These are phyloP conservation scores for Dothideomycetes sp. DNA, from an alignment of 2,329 filamentous ascomycete species.

Conservation along the genomic window DNA sequence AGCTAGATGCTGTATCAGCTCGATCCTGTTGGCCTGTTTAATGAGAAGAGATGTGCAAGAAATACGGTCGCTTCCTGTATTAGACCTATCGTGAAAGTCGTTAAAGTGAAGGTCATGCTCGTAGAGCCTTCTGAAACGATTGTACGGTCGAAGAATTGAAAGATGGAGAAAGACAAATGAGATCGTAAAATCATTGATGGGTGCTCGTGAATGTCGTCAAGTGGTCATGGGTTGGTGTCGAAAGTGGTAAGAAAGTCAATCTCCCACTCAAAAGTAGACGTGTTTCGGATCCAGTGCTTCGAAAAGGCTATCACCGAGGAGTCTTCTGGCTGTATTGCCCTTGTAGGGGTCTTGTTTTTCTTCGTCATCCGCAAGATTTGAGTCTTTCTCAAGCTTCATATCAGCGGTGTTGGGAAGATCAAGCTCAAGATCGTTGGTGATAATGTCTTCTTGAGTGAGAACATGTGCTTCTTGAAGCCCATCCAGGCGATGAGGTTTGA, in stretches of 20 bases:
- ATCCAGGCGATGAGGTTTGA: conserved; percentile 33
- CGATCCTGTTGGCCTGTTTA: no score
- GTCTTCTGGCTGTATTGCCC: conserved; percentile 12
- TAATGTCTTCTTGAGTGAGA: conserved; percentile 1
- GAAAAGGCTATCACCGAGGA: conserved; percentile 20
- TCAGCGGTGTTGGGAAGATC: conserved; percentile 9
- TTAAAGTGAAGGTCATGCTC: no score
- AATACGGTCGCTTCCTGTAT: no score
- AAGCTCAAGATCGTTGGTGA: conserved; percentile 7
- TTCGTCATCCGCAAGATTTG: conserved; percentile 18
- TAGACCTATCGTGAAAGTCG: no score
- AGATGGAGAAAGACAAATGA: no score
- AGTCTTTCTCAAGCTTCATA: conserved; percentile 12
- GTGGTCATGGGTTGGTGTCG: neutral
- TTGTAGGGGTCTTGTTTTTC: conserved; percentile 16
- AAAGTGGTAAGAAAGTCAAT: neutral
- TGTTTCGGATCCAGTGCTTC: conserved; percentile 18
- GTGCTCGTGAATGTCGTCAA: neutral
- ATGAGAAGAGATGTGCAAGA: no score
- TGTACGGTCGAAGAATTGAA: no score
- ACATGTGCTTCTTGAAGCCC: conserved; percentile 19
- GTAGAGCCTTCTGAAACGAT: no score
- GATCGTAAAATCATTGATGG: no score
- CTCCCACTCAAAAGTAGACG: conserved; percentile 16
- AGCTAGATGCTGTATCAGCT: no score